These are phyloP conservation scores for Zoysia pacifica DNA, from an alignment of 176 grass and related monocot genomes.

Conservation along the genomic window DNA sequence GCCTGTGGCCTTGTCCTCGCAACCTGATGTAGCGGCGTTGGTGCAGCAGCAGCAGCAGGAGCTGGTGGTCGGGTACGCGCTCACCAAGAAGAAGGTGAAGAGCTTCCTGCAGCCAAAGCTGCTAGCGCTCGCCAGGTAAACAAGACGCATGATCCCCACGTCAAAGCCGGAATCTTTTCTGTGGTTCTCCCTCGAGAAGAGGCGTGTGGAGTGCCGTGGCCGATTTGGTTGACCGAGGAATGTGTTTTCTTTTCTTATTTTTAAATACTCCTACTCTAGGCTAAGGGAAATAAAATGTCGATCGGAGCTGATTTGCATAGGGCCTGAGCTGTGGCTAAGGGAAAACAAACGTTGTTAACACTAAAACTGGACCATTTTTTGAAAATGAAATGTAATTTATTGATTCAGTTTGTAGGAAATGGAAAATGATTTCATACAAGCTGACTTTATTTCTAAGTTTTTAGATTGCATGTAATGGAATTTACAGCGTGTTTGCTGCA, in stretches of 20 bases:
- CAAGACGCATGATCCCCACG: slow-evolving; percentile 1
- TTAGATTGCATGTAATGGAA: not conserved
- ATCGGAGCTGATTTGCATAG: not conserved
- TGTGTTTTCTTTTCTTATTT: slow-evolving; percentile 1
- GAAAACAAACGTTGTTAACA: not conserved
- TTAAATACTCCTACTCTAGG: not conserved
- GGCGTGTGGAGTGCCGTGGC: slow-evolving; percentile 9
- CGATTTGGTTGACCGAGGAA: slow-evolving; percentile 23
- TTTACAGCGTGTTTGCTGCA: not conserved
- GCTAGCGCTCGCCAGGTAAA: slow-evolving; percentile 75
- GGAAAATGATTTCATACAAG: not conserved
- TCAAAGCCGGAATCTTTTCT: slow-evolving; percentile 44
- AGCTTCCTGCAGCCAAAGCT: slow-evolving; percentile 93
- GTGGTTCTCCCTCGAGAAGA: slow-evolving; percentile 27
- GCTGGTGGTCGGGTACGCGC: slow-evolving; percentile 83
- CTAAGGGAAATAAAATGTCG: slow-evolving; percentile 10
- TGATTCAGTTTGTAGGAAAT: not conserved
- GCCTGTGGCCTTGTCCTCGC: slow-evolving; percentile 5
- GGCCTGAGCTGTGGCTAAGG: not conserved
- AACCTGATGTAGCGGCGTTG: slow-evolving; percentile 11
- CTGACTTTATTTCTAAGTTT: not conserved
- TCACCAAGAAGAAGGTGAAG: slow-evolving; percentile 93
- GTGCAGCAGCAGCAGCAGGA: slow-evolving; percentile 42
- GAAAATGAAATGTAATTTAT: not conserved
- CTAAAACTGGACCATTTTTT: not conserved